Evolutionary conservation across 192 early-diverging fungal species (phyloP), one percentile per base, ranked within the genome.

Genomic region (Pecoramyces ruminantium): DNA sequence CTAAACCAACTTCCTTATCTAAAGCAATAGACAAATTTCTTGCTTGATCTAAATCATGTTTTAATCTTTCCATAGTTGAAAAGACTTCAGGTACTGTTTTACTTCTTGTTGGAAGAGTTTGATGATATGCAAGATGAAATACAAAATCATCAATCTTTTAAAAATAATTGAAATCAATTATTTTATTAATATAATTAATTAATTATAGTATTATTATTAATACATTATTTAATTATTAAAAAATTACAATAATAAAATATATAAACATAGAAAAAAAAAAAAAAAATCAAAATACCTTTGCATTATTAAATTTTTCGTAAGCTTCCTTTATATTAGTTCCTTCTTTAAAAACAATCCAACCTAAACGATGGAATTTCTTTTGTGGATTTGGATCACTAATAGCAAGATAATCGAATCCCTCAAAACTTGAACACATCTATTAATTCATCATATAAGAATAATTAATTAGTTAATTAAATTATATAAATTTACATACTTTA

Each of bases 321-420:
- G 93, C 92, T 67, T 85, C 86, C 17, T 92, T 89, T 84, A 97
- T 88, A 83, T 97, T 93, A n/a, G 94, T 93, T 28, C 92, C 95
- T 29, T 93, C 86, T 78, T 92, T 89, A 81, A 98, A 97, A 27
- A 92, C 89, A 81, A 95, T 92, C 97, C 97, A 98, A 16, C 95
- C 97, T 81, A 96, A 88, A 21, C 97, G 93, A 84, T 93, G 90
- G 84, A 93, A 93, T 82, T 94, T 92, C 84, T 94, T 94, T 83
- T 90, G 87, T 34, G 93, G 90, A 28, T 90, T 90, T 4, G 97
- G 96, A 81, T 97, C 96, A 18, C 93, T 93, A 12, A 98, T 84
- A 14, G 93, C 92, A 29, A 97, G 86, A 85, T 93, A 92, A 82
- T 93, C 87, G 86, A 93, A 98, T 0, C 97, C 96, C 21, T 90